phyloP scores from a whole-genome alignment of 2,329 filamentous ascomycete genomes.

The Dactylellina haptotyla region DNA sequence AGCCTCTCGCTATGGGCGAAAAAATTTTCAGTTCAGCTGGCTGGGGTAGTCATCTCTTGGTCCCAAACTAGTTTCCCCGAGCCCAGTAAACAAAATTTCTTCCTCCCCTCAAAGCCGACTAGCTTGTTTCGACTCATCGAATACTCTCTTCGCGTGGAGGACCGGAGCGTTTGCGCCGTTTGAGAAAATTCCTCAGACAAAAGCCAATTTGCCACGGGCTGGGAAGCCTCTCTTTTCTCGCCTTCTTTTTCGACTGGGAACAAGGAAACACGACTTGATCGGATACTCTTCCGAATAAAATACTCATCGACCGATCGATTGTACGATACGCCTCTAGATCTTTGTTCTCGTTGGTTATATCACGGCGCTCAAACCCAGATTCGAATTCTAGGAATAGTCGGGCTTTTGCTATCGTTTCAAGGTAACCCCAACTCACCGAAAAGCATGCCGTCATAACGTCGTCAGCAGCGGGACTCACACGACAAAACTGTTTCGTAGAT shows the following conservation, averaged over 20 bases:
- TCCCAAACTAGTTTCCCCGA: too few relatives aligned
- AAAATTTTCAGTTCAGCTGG: neutral
- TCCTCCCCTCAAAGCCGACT: too few relatives aligned
- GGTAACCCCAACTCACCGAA: neutral
- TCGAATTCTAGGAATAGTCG: too few relatives aligned
- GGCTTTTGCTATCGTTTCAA: too few relatives aligned
- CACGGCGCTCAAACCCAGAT: too few relatives aligned
- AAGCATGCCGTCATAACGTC: conserved; percentile 2
- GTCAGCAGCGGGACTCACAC: neutral
- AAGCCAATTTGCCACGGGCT: neutral
- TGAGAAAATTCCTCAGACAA: neutral
- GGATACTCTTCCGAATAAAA: too few relatives aligned
- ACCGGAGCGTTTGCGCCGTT: conserved; percentile 9
- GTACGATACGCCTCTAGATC: too few relatives aligned
- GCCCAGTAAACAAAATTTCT: too few relatives aligned
- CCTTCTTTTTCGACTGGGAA: too few relatives aligned
- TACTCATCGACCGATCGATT: too few relatives aligned
- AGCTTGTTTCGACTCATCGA: neutral
- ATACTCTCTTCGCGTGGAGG: neutral
- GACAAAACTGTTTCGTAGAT: neutral
- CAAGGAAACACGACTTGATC: too few relatives aligned
- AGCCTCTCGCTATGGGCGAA: neutral
- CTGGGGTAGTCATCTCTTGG: neutral
- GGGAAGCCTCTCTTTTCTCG: neutral
- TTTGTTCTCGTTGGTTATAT: too few relatives aligned